A percentile compares a stretch with the other conserved stretches of the same genome.
phyloP scores from a whole-genome alignment of 2,329 filamentous ascomycete genomes.

The Colletotrichum filicis region DNA sequence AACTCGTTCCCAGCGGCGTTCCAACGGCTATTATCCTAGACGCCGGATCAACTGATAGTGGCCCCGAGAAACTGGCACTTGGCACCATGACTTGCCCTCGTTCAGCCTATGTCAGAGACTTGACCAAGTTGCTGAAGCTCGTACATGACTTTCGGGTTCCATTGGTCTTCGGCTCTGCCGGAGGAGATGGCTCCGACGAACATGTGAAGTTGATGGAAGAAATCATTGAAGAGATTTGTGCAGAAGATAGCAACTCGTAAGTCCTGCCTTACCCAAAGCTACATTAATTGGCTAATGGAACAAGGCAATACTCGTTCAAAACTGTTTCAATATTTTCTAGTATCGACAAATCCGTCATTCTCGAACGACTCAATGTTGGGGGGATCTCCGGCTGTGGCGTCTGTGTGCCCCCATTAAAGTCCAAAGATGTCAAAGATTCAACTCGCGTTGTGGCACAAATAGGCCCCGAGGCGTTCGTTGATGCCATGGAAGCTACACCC shows the following conservation, averaged over 20 bases:
- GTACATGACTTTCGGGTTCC: constrained; percentile 47
- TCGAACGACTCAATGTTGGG: constrained; percentile 42
- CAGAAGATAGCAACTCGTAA: constrained; percentile 37
- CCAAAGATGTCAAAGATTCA: constrained; percentile 49
- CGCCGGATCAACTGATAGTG: constrained; percentile 48
- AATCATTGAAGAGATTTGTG: constrained; percentile 50
- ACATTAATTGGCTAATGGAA: not conserved
- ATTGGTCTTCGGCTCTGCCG: constrained; percentile 56
- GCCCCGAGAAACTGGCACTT: constrained; percentile 53
- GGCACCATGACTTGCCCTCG: constrained; percentile 52
- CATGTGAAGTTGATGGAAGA: constrained; percentile 53
- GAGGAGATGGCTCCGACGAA: constrained; percentile 58
- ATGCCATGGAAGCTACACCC: constrained; percentile 51
- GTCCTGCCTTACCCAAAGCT: not conserved
- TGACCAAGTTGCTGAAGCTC: constrained; percentile 50
- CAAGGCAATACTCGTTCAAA: constrained; percentile 40
- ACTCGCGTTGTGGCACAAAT: constrained; percentile 56
- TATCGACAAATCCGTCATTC: constrained; percentile 47
- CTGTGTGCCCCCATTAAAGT: constrained; percentile 51
- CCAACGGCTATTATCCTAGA: constrained; percentile 50
- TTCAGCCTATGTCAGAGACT: constrained; percentile 53
- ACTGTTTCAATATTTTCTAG: constrained; percentile 51
- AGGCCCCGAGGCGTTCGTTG: constrained; percentile 56
- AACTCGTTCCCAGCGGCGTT: constrained; percentile 40
- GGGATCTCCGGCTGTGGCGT: constrained; percentile 50